These are phyloP conservation scores for Terfezia claveryi DNA, from an alignment of 495 filamentous ascomycete species.

Conservation along the genomic window DNA sequence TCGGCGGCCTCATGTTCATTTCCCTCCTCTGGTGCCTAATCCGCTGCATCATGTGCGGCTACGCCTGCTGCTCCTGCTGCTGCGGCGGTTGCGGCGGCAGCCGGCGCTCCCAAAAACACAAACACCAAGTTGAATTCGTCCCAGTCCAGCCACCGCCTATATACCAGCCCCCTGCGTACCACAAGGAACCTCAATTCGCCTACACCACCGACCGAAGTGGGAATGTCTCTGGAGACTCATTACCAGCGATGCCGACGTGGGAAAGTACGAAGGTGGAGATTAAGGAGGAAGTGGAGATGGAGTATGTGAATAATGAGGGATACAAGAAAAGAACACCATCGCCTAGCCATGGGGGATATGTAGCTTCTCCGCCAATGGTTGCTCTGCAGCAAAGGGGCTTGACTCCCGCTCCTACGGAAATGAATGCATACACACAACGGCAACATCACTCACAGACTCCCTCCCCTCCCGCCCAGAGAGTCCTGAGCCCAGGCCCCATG, in stretches of 20 bases:
- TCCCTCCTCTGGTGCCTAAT: constrained; percentile 13
- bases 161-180: constrained; percentile 4
- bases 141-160: not conserved
- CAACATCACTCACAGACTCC: too few relatives aligned
- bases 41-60: constrained; percentile 13
- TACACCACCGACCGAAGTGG: constrained; percentile 5
- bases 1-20: constrained; percentile 8
- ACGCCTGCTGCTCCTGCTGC: constrained; percentile 14
- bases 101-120: constrained; percentile 1
- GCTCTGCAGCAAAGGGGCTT: not conserved
- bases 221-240: constrained; percentile 8
- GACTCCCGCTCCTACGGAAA: not conserved
- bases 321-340: not conserved
- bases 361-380: not conserved
- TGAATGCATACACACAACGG: too few relatives aligned
- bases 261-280: constrained; percentile 9
- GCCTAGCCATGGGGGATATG: not conserved
- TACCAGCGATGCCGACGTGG: constrained; percentile 11
- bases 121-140: not conserved
- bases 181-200: constrained; percentile 9
- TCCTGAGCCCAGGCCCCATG: not conserved
- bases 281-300: constrained; percentile 12
- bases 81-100: constrained; percentile 13
- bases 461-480: not conserved
- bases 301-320: not conserved